These are phyloP conservation scores for Penicillium bialowiezense DNA, from an alignment of 495 filamentous ascomycete species.

Conservation along the genomic window DNA sequence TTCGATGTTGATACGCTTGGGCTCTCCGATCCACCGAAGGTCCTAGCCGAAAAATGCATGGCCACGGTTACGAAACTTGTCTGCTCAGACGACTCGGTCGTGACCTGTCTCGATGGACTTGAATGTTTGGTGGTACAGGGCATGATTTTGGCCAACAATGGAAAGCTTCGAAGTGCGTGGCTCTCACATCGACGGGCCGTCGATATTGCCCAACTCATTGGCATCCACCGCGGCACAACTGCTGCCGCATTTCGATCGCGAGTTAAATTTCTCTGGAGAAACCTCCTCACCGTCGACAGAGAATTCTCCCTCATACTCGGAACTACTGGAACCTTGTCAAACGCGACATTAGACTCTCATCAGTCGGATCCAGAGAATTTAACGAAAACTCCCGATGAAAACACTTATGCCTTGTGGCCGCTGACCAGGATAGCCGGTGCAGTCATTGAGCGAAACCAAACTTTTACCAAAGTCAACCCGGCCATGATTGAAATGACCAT, in stretches of 20 bases:
- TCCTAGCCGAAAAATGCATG: slow-evolving; percentile 8
- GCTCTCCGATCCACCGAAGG: slow-evolving; percentile 1
- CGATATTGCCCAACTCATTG: slow-evolving; percentile 16
- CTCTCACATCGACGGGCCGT: slow-evolving; percentile 16
- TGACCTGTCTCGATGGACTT: slow-evolving; percentile 16
- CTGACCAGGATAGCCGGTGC: slow-evolving; percentile 36
- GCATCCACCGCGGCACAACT: slow-evolving; percentile 8
- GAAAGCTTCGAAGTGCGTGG: slow-evolving; percentile 21
- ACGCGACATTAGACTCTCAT: slow-evolving; percentile 6
- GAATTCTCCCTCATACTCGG: slow-evolving; percentile 17
- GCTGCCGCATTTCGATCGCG: not conserved
- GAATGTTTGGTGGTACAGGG: slow-evolving; percentile 18
- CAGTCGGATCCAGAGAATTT: not conserved
- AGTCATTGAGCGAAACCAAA: slow-evolving; percentile 48
- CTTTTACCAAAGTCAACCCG: slow-evolving; percentile 27
- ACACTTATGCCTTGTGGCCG: not conserved
- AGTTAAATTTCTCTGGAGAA: slow-evolving; percentile 7
- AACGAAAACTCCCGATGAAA: not conserved
- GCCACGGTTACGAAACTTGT: not conserved
- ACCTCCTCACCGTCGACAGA: slow-evolving; percentile 10
- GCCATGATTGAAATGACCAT: slow-evolving; percentile 43
- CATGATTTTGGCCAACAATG: slow-evolving; percentile 17
- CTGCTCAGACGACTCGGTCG: slow-evolving; percentile 12
- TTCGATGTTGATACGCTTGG: slow-evolving; percentile 1
- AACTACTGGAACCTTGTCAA: slow-evolving; percentile 9